Evolutionary conservation across 1,284 basidiomycete species (phyloP).

Genomic region (Leccinum solheimii): DNA sequence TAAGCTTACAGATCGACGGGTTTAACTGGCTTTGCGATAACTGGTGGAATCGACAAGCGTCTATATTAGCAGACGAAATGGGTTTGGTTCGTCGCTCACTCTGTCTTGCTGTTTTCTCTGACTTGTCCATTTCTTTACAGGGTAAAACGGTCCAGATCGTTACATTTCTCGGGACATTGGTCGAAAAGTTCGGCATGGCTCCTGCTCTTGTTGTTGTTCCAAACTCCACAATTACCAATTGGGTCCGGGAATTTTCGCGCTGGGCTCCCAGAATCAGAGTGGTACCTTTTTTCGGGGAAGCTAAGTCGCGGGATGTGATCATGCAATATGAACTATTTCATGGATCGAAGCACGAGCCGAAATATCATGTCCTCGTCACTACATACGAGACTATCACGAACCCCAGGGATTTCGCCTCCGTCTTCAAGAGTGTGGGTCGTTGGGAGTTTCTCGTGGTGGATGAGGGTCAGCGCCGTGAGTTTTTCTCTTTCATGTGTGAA

Average conservation of each 20-base stretch:
- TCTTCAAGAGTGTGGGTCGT: slow-evolving; percentile 80
- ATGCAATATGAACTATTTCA: slow-evolving; percentile 83
- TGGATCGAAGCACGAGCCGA: slow-evolving; percentile 50
- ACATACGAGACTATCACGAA: slow-evolving; percentile 83
- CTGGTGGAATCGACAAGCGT: slow-evolving; percentile 85
- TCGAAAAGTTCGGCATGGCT: slow-evolving; percentile 57
- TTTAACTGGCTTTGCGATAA: slow-evolving; percentile 92
- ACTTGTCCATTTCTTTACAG: slow-evolving; percentile 38
- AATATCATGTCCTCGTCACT: slow-evolving; percentile 84
- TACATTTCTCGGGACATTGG: slow-evolving; percentile 82
- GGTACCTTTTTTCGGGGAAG: slow-evolving; percentile 82
- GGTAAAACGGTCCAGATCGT: slow-evolving; percentile 94
- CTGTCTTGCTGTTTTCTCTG: background rate
- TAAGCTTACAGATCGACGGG: slow-evolving; percentile 69
- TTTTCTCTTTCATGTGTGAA: background rate
- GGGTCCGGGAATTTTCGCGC: slow-evolving; percentile 84
- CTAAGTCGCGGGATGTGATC: slow-evolving; percentile 78
- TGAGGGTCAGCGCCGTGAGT: slow-evolving; percentile 88
- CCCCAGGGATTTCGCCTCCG: slow-evolving; percentile 61
- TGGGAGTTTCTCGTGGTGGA: slow-evolving; percentile 95
- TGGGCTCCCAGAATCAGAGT: slow-evolving; percentile 87
- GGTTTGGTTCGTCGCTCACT: slow-evolving; percentile 60
- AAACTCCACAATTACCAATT: slow-evolving; percentile 91
- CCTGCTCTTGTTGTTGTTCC: slow-evolving; percentile 92
- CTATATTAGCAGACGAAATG: slow-evolving; percentile 99